Evolutionary conservation across 1,139 yeast genomes (phyloP), one percentile per base, ranked within the genome.

Genomic region (Nakaseomyces kungkrabaensis): DNA sequence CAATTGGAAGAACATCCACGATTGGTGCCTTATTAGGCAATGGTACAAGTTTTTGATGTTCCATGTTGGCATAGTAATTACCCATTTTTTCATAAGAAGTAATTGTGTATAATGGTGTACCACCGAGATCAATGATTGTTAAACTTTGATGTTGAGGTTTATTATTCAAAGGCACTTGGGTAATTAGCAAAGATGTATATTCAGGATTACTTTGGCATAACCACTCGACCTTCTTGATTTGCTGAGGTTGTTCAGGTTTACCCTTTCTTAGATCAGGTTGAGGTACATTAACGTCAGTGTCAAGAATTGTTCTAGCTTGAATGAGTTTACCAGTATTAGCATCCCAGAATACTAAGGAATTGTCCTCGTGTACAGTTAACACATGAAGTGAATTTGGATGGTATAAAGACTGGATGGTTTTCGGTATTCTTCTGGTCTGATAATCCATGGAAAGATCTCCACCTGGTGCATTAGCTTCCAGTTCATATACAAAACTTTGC

Each of bases 351-450:
- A 80, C 96, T 45, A 94, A 61, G 0, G 95, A 77, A 48, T 90
- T 92, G 59, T 90, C 97, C 22, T 71, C 79, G 63, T 90, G 95
- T 1, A 81, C 77, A 0, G 96, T 83, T 13, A 86, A 75, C 5
- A 88, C 71, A 64, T 90, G 95, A 45, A 88, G 75, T 0, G 97
- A 97, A 63, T 89, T 88, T 2, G 99, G 98, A 64, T 90, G 97
- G 78, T 87, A 92, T 41, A 80, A 72, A 0, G 96, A 82, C 49
- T 79, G 80, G 1, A 72, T 59, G 2, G 86, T 63, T 43, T 72
- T 77, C 1, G 92, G 83, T 32, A 65, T 68, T 46, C 81, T 66
- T 4, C 43, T 45, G 37, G 53, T 52, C 36, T 48, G 50, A 8
- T 52, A 48, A 37, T 55, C 51, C 22, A 53, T 50, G 29, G 58